Conservation (phyloP, 1,284 basidiomycete species). For the Ustilago hordei region DNA sequence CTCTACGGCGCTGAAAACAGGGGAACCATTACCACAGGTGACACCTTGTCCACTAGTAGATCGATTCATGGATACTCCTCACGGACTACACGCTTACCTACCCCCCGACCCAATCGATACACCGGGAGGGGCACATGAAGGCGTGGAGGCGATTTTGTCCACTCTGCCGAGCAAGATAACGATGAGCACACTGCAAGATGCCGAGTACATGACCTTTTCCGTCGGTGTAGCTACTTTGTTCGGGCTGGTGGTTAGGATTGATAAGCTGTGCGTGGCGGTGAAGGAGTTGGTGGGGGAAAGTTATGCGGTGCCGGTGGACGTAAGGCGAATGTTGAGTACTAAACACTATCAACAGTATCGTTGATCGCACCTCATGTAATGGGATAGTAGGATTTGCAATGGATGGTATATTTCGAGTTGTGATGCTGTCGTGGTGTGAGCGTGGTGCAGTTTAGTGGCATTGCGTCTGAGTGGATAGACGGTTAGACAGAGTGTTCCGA, state of each 20-base stretch:
- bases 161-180: constrained; percentile 31
- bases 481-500: background rate
- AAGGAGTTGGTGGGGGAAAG: constrained; percentile 85
- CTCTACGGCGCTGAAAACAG: constrained; percentile 77
- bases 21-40: constrained; percentile 83
- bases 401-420: too few relatives aligned
- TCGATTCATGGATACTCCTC: constrained; percentile 73
- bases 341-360: background rate
- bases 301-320: constrained; percentile 70
- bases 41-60: constrained; percentile 85
- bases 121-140: background rate
- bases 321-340: constrained; percentile 25
- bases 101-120: background rate
- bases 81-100: constrained; percentile 65
- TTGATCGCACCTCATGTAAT: background rate
- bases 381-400: too few relatives aligned
- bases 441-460: too few relatives aligned
- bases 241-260: constrained; percentile 77
- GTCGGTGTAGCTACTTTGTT: constrained; percentile 78
- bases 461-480: too few relatives aligned
- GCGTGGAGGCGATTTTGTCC: constrained; percentile 16
- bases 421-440: too few relatives aligned
- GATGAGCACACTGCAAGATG: constrained; percentile 32
- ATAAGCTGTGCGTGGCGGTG: constrained; percentile 79
- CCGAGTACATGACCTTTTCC: constrained; percentile 50